Evolutionary conservation across 2,329 filamentous ascomycete species (phyloP).

Genomic region (Lachnellula willkommii): DNA sequence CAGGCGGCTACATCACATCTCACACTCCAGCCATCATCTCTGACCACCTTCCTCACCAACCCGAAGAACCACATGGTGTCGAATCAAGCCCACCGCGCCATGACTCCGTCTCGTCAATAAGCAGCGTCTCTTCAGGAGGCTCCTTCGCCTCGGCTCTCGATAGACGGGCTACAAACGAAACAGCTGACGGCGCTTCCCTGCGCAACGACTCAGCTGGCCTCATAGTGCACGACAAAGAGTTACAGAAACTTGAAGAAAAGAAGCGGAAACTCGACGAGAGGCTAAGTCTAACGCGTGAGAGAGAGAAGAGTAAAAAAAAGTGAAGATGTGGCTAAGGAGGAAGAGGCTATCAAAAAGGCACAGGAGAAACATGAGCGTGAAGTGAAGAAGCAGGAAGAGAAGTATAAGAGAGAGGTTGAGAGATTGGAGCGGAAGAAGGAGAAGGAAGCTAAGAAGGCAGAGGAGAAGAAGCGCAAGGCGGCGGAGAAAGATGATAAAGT

Average conservation of each 20-base stretch:
- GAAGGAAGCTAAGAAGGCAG: slow-evolving; percentile 56
- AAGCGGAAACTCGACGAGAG: slow-evolving; percentile 59
- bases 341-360: slow-evolving; percentile 48
- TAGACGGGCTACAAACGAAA: slow-evolving; percentile 19
- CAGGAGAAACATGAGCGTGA: slow-evolving; percentile 60
- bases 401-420: slow-evolving; percentile 57
- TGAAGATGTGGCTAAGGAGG: slow-evolving; percentile 46
- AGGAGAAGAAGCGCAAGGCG: slow-evolving; percentile 45
- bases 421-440: slow-evolving; percentile 60
- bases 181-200: slow-evolving; percentile 26
- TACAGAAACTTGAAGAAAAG: slow-evolving; percentile 57
- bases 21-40: slow-evolving; percentile 25
- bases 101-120: slow-evolving; percentile 24
- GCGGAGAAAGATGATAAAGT: slow-evolving; percentile 49
- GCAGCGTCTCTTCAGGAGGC: slow-evolving; percentile 42
- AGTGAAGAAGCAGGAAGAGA: slow-evolving; percentile 60
- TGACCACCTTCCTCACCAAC: slow-evolving; percentile 28
- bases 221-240: slow-evolving; percentile 54
- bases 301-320: slow-evolving; percentile 39
- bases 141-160: slow-evolving; percentile 45
- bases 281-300: slow-evolving; percentile 50
- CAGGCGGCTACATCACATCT: slow-evolving; percentile 42
- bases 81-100: slow-evolving; percentile 5
- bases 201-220: slow-evolving; percentile 37
- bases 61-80: not conserved